Evolutionary conservation across 345 rosid species (phyloP).

Genomic region (Nephelium lappaceum): DNA sequence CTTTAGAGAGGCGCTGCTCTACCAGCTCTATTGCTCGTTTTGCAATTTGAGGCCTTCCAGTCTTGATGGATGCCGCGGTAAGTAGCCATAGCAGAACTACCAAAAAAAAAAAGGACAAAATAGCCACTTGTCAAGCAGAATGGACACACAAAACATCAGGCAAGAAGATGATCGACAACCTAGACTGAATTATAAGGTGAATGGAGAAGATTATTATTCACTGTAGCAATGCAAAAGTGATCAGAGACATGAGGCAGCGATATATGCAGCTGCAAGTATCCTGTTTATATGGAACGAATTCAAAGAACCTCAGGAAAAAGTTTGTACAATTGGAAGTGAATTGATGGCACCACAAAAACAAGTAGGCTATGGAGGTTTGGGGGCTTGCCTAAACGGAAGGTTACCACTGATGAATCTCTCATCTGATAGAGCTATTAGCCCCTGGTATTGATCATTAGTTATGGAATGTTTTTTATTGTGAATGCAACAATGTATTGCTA

Average conservation of each 20-base stretch:
- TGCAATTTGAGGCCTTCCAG: slow-evolving; percentile 54
- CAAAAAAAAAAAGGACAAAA: slow-evolving; percentile 1
- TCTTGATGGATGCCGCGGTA: slow-evolving; percentile 59
- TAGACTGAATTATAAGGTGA: not conserved
- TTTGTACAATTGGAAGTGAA: not conserved
- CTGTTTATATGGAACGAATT: not conserved
- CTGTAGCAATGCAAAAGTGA: no score
- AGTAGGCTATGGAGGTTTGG: no score
- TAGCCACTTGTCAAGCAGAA: not conserved
- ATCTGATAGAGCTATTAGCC: no score
- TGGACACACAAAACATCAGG: not conserved
- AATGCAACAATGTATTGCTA: no score
- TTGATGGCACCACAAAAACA: not conserved
- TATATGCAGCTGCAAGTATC: not conserved
- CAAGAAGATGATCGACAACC: not conserved
- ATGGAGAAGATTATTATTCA: not conserved
- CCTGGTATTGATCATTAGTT: no score
- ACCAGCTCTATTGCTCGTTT: slow-evolving; percentile 48
- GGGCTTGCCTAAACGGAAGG: no score
- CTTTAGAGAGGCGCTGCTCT: slow-evolving; percentile 46
- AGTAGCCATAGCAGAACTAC: slow-evolving; percentile 53
- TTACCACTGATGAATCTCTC: no score
- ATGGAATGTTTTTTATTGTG: no score
- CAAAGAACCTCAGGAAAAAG: not conserved
- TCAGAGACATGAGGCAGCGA: no score